Evolutionary conservation across 352 stramenopile species (phyloP).

Genomic region (Globisporangium nagaii): DNA sequence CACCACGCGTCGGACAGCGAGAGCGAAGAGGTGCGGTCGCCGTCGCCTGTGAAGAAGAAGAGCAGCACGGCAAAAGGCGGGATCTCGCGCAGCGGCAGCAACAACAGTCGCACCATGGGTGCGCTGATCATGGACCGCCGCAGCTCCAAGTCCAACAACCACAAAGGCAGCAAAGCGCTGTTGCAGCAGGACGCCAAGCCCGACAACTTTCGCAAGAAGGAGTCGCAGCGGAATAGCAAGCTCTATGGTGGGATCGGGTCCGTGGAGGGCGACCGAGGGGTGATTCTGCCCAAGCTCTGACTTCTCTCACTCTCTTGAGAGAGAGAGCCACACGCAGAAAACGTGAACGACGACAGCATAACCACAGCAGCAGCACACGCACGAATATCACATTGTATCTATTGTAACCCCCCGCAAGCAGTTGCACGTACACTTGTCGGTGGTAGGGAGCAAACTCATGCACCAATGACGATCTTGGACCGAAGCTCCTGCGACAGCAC

Average conservation of each 20-base stretch:
- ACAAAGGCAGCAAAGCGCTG: conserved; percentile 13
- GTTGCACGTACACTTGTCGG: neutral
- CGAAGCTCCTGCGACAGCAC: conserved; percentile 23
- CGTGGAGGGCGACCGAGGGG: conserved; percentile 25
- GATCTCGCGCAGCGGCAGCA: conserved; percentile 29
- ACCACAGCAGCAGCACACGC: neutral
- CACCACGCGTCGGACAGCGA: conserved; percentile 25
- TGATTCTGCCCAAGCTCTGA: conserved; percentile 43
- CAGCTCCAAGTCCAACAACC: conserved; percentile 36
- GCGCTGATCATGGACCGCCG: conserved; percentile 26
- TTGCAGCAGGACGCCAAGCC: conserved; percentile 3
- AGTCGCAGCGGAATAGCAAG: conserved; percentile 42
- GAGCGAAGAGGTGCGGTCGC: conserved; percentile 32
- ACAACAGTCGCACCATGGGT: conserved; percentile 25
- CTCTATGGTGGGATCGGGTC: conserved; percentile 17
- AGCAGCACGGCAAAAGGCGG: conserved; percentile 24
- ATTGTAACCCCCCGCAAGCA: neutral
- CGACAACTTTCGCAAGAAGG: conserved; percentile 26
- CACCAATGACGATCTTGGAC: conserved; percentile 23
- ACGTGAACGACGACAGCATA: no score
- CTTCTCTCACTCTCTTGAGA: neutral
- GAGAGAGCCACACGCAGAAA: neutral
- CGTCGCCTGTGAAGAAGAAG: conserved; percentile 56
- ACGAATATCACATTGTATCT: conserved; percentile 6
- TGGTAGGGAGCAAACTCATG: neutral